phyloP scores from a whole-genome alignment of 1,139 yeast genomes.

The Lizanozyma gosingica region DNA sequence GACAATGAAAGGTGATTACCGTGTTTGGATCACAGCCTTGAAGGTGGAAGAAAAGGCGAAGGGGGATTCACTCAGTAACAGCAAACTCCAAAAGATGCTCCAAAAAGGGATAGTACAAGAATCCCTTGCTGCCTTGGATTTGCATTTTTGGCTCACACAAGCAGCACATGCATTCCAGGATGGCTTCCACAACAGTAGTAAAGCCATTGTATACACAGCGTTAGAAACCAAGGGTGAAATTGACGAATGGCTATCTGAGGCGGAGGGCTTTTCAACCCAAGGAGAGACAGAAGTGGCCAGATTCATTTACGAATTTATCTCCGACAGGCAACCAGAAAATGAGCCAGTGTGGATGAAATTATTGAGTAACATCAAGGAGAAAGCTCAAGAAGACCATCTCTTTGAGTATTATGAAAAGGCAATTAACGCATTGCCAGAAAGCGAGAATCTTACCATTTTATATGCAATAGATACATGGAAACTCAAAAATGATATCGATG shows the following conservation, averaged over 20 bases:
- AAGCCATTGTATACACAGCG: constrained; percentile 25
- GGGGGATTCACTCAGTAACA: constrained; percentile 26
- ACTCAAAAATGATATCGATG: constrained; percentile 32
- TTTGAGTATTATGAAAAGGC: constrained; percentile 46
- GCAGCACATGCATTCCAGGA: constrained; percentile 31
- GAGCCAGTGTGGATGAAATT: constrained; percentile 48
- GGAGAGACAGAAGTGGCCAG: constrained; percentile 28
- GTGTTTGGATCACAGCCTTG: constrained; percentile 66
- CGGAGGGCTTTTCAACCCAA: constrained; percentile 15
- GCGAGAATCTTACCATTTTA: constrained; percentile 51
- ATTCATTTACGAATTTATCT: constrained; percentile 39
- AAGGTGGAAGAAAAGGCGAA: constrained; percentile 57
- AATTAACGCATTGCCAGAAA: constrained; percentile 36
- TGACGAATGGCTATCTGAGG: constrained; percentile 24
- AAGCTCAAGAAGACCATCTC: constrained; percentile 18
- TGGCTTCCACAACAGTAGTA: constrained; percentile 25
- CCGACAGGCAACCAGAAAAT: constrained; percentile 40
- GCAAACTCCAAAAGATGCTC: constrained; percentile 36
- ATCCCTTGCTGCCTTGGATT: constrained; percentile 3
- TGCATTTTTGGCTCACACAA: constrained; percentile 32
- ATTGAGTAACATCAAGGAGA: constrained; percentile 34
- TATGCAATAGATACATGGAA: constrained; percentile 66
- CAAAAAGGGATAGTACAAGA: constrained; percentile 43
- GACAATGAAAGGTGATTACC: constrained; percentile 38
- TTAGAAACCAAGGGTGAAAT: constrained; percentile 10